A percentile compares a stretch with the other conserved stretches of the same genome.
Conservation (phyloP, 2,329 filamentous ascomycete genomes). For the Amauroascus verrucosus region DNA sequence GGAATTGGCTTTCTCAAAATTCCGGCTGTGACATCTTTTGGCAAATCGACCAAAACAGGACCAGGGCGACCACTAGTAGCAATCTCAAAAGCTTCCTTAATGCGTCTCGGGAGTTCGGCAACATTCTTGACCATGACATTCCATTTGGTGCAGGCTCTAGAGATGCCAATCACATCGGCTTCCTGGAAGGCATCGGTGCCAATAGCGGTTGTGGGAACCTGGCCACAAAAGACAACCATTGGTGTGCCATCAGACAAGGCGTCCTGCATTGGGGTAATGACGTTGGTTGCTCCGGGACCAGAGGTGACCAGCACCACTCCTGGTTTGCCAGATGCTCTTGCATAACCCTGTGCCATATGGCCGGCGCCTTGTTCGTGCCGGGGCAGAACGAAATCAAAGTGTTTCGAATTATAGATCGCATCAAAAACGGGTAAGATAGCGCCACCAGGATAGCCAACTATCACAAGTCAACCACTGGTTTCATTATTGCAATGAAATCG, state of each 20-base stretch:
- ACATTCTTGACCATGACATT: slow-evolving; percentile 97
- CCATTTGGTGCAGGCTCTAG: slow-evolving; percentile 94
- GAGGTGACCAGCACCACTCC: slow-evolving; percentile 96
- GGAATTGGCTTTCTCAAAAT: slow-evolving; percentile 78
- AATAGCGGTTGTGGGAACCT: slow-evolving; percentile 82
- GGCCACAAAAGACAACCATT: slow-evolving; percentile 89
- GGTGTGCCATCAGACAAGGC: slow-evolving; percentile 91
- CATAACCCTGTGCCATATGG: slow-evolving; percentile 97
- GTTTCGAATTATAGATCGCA: slow-evolving; percentile 94
- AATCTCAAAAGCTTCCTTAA: slow-evolving; percentile 97
- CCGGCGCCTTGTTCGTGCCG: slow-evolving; percentile 96
- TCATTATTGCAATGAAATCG: not conserved
- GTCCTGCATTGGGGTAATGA: slow-evolving; percentile 93
- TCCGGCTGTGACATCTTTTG: slow-evolving; percentile 89
- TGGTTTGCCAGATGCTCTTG: slow-evolving; percentile 81
- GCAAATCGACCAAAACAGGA: slow-evolving; percentile 88
- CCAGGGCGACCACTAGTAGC: slow-evolving; percentile 88
- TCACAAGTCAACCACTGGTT: not conserved
- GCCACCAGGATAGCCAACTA: slow-evolving; percentile 83
- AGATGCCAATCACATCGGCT: slow-evolving; percentile 88
- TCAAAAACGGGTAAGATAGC: slow-evolving; percentile 97
- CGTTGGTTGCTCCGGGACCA: slow-evolving; percentile 90
- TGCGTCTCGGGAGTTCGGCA: slow-evolving; percentile 81
- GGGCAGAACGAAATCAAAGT: slow-evolving; percentile 92
- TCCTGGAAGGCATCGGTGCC: slow-evolving; percentile 97